A percentile compares a stretch with the other conserved stretches of the same genome.
These are phyloP conservation scores for Oldenlandia corymbosa DNA, from an alignment of 257 asterid species.

Conservation along the genomic window DNA sequence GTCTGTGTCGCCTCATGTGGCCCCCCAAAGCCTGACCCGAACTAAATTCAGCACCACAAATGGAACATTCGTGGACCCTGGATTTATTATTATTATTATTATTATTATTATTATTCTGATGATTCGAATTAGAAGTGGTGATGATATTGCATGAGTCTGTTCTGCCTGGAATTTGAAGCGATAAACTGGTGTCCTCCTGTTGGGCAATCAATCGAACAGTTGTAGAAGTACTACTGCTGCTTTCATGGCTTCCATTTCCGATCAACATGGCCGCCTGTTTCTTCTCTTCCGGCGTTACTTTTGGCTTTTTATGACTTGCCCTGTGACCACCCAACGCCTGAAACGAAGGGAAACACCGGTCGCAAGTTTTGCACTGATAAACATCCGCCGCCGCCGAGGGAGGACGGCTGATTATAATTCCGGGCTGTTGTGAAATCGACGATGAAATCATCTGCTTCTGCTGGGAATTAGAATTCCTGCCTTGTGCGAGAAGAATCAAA, in stretches of 20 bases:
- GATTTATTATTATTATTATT: constrained; percentile 11
- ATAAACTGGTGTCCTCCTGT: constrained; percentile 34
- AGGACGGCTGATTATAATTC: no score
- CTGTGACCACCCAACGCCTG: constrained; percentile 48
- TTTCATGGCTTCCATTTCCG: constrained; percentile 19
- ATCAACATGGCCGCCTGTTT: not conserved
- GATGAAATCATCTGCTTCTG: not conserved
- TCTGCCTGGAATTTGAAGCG: constrained; percentile 41
- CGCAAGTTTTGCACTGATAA: constrained; percentile 39
- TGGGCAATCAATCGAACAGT: constrained; percentile 7
- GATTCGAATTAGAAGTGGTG: not conserved
- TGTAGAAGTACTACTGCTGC: not conserved
- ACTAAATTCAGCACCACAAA: constrained; percentile 74
- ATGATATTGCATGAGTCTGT: not conserved
- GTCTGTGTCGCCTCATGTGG: constrained; percentile 94
- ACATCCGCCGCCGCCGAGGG: not conserved
- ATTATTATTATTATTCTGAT: not conserved
- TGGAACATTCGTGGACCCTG: constrained; percentile 76
- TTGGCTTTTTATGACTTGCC: constrained; percentile 65
- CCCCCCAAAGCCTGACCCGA: constrained; percentile 97
- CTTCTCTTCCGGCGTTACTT: constrained; percentile 14
- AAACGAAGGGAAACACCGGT: constrained; percentile 38
- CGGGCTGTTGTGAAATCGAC: no score
- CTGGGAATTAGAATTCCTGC: not conserved
- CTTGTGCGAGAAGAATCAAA: constrained; percentile 37